Percentiles rank a stretch among this genome's conserved stretches.
phyloP scores from a whole-genome alignment of 495 filamentous ascomycete species.

The Aspergillus wentii region DNA sequence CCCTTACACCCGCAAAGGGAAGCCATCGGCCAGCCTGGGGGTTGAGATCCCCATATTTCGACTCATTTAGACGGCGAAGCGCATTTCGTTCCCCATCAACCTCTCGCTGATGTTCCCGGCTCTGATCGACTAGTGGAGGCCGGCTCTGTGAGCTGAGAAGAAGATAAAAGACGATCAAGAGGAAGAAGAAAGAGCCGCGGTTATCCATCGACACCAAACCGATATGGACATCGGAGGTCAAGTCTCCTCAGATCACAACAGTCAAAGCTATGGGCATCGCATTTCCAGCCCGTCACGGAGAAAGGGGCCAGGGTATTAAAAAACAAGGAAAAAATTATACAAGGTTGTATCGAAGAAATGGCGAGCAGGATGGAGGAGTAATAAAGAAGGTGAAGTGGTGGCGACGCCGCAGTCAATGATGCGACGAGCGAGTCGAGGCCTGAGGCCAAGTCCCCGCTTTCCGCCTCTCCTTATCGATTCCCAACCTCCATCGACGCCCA shows the following conservation, averaged over 20 bases:
- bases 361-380: not conserved
- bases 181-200: conserved; percentile 45
- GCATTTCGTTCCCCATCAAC: conserved; percentile 50
- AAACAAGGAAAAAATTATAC: too few relatives aligned
- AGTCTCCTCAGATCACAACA: conserved; percentile 19
- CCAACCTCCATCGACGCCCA: too few relatives aligned
- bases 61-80: conserved; percentile 62
- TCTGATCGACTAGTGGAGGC: conserved; percentile 41
- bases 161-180: conserved; percentile 46
- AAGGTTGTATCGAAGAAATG: too few relatives aligned
- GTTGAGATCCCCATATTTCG: conserved; percentile 70
- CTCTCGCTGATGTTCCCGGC: conserved; percentile 38
- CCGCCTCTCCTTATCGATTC: too few relatives aligned
- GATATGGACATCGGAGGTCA: conserved; percentile 25
- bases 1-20: conserved; percentile 71
- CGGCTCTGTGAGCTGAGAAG: conserved; percentile 41
- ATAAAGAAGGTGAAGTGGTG: conserved; percentile 8
- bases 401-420: conserved; percentile 27
- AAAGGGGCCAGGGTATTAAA: not conserved
- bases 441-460: too few relatives aligned
- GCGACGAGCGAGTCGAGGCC: conserved; percentile 23
- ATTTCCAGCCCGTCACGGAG: conserved; percentile 5
- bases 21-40: conserved; percentile 56
- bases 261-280: conserved; percentile 15
- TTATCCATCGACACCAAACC: conserved; percentile 41